A percentile compares a stretch with the other conserved stretches of the same genome.
Evolutionary conservation across 192 early-diverging fungal genomes (phyloP).

Genomic region (Entophlyctis helioformis): DNA sequence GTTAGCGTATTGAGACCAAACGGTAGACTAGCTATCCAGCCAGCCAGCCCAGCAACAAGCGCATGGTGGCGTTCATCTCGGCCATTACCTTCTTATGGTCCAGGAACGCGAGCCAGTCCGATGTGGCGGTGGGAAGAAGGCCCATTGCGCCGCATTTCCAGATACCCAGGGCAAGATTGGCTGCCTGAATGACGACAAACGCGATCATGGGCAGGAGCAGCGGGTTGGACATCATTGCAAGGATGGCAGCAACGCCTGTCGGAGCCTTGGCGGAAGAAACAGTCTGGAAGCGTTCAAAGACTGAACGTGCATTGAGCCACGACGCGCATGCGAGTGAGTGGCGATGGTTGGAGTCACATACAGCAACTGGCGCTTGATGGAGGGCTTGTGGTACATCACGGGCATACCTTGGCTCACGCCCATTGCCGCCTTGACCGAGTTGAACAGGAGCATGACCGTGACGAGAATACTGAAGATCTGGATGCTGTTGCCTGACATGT

Average conservation of each 20-base stretch:
- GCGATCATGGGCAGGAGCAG: slow-evolving; percentile 69
- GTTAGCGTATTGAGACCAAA: no score
- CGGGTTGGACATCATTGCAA: slow-evolving; percentile 24
- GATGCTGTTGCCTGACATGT: slow-evolving; percentile 94
- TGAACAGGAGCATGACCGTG: slow-evolving; percentile 89
- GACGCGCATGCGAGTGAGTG: no score
- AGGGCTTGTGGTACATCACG: not conserved
- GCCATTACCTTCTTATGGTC: slow-evolving; percentile 27
- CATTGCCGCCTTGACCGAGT: slow-evolving; percentile 67
- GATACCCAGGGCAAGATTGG: slow-evolving; percentile 71
- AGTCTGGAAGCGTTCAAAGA: slow-evolving; percentile 61
- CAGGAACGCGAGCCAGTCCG: slow-evolving; percentile 94
- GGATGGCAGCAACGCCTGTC: slow-evolving; percentile 13
- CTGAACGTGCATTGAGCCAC: no score
- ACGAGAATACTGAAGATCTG: slow-evolving; percentile 95
- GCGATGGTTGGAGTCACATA: not conserved
- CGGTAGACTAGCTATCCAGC: no score
- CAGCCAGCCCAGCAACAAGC: no score
- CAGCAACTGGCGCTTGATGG: not conserved
- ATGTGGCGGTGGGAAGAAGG: slow-evolving; percentile 78
- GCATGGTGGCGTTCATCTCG: no score
- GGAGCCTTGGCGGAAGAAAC: slow-evolving; percentile 31
- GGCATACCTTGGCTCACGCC: slow-evolving; percentile 26
- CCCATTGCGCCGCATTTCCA: slow-evolving; percentile 93
- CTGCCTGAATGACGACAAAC: slow-evolving; percentile 72